Base-by-base conservation (phyloP, 2,329 filamentous ascomycete genomes). In the Phoma sp. region DNA sequence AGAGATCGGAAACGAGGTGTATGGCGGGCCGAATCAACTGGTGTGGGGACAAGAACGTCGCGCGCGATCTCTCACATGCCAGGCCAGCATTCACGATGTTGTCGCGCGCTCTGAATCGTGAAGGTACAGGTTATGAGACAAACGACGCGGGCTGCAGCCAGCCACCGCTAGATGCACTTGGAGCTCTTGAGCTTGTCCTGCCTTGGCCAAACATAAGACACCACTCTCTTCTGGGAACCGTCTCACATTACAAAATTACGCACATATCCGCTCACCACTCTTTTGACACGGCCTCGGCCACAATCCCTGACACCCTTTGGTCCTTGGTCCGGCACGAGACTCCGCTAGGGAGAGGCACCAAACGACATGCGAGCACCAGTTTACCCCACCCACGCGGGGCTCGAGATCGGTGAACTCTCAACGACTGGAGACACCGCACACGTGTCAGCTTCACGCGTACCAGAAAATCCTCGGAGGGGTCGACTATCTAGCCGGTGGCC, bases 131-230 rank as follows among this genome's bases (percentile, higher is more conserved):
- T 36, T 42, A 30, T 49, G 45, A 54, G 51, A 54, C 51, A 49
- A 49, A 45, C 45, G 40, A 54, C 51, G 45, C 45, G 51, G 33
- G 40, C 32, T 48, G 51, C 43, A 48, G 51, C 38, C 47, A 45
- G 39, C 42, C 48, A 46, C 42, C 48, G 40, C 48, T 52, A 52
- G 48, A 28, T 45, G 33, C n/a, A 49, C 34, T 46, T 43, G 47
- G 40, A 39, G 32, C 42, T 18, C 39, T n/a, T 45, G 33, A 45
- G 45, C 51, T 54, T 49, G 51, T 49, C 23, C 28, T 54, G 51
- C 39, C 51, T 54, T 54, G 46, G 51, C 51, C 51, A 32, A 12
- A 53, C 43, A 48, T 49, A 54, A 49, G 39, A 33, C 51, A 45
- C 51, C 51, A 54, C 51, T 38, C 51, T 26, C 36, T 29, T 33